Percentiles rank a stretch among this genome's conserved stretches.
These are phyloP conservation scores for Cryptosporidium baileyi DNA, from an alignment of 169 alveolate species.

Conservation along the genomic window DNA sequence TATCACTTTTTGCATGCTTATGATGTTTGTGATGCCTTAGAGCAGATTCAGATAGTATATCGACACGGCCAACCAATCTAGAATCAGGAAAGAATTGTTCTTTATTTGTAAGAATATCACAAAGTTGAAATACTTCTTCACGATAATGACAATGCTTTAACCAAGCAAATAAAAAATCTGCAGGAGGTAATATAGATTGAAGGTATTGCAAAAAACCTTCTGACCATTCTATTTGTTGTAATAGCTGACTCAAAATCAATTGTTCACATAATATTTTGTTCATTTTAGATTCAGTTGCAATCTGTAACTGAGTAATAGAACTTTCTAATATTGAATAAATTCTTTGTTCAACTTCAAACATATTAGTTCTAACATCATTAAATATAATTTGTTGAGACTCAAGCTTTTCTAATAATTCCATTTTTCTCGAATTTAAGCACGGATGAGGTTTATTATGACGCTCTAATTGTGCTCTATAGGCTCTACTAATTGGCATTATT, in stretches of 20 bases:
- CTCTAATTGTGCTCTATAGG: constrained; percentile 76
- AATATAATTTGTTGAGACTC: constrained; percentile 69
- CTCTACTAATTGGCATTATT: constrained; percentile 75
- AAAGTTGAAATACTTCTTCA: constrained; percentile 66
- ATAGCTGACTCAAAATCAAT: constrained; percentile 77
- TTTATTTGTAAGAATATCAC: constrained; percentile 45
- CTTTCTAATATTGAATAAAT: constrained; percentile 80
- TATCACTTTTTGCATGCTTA: constrained; percentile 38
- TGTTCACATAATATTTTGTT: constrained; percentile 78
- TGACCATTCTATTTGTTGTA: constrained; percentile 80
- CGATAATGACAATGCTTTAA: constrained; percentile 77
- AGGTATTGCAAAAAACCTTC: constrained; percentile 77
- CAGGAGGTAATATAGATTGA: constrained; percentile 82
- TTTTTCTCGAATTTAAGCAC: constrained; percentile 70
- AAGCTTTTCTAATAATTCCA: constrained; percentile 70
- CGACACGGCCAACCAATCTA: constrained; percentile 62
- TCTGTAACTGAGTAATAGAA: constrained; percentile 78
- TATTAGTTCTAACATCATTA: constrained; percentile 77
- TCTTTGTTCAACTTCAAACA: constrained; percentile 78
- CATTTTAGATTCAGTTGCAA: constrained; percentile 80
- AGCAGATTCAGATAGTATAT: constrained; percentile 62
- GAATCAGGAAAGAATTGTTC: constrained; percentile 65
- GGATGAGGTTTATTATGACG: constrained; percentile 73
- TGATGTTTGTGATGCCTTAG: constrained; percentile 53
- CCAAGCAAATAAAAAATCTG: constrained; percentile 84